Evolutionary conservation across 2,329 filamentous ascomycete genomes (phyloP).

Genomic region (Beauveria sp.): DNA sequence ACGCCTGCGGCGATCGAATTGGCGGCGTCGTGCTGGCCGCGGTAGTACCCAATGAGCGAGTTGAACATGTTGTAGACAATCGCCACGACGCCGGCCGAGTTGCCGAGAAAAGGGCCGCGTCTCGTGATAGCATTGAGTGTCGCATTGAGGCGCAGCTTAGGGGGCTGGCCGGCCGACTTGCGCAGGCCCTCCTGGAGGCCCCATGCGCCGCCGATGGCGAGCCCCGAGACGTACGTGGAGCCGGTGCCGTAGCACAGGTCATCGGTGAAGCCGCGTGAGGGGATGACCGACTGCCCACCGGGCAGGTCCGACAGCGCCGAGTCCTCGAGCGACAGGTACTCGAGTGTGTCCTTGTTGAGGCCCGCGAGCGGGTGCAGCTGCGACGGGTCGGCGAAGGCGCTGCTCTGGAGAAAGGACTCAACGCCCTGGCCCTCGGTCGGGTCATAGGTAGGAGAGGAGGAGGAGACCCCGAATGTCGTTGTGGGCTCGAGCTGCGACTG

Average conservation of each 20-base stretch:
- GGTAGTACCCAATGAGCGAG: conserved; percentile 68
- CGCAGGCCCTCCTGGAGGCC: conserved; percentile 83
- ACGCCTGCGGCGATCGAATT: conserved; percentile 84
- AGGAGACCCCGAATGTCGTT: conserved; percentile 38
- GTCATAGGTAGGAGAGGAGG: conserved; percentile 56
- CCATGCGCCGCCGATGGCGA: conserved; percentile 84
- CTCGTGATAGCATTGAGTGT: conserved; percentile 91
- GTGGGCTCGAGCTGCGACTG: conserved; percentile 22
- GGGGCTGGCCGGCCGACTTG: conserved; percentile 67
- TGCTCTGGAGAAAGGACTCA: conserved; percentile 73
- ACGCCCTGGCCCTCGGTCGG: conserved; percentile 70
- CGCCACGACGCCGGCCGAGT: conserved; percentile 90
- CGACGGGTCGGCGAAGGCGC: conserved; percentile 75
- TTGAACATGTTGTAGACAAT: conserved; percentile 95
- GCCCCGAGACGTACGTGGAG: conserved; percentile 82
- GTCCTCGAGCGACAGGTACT: conserved; percentile 93
- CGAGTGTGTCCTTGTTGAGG: conserved; percentile 83
- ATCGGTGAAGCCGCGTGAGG: conserved; percentile 94
- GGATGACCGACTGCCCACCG: conserved; percentile 77
- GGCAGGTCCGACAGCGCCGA: conserved; percentile 79
- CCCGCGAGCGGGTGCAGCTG: conserved; percentile 89
- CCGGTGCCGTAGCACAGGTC: conserved; percentile 97
- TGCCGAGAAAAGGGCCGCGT: conserved; percentile 89
- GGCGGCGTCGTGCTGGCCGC: conserved; percentile 80
- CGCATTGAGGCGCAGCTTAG: conserved; percentile 87